Percentiles rank a stretch among this genome's conserved stretches.
Conservation (phyloP, 1,139 yeast genomes). For the Pichiaceae sp. region DNA sequence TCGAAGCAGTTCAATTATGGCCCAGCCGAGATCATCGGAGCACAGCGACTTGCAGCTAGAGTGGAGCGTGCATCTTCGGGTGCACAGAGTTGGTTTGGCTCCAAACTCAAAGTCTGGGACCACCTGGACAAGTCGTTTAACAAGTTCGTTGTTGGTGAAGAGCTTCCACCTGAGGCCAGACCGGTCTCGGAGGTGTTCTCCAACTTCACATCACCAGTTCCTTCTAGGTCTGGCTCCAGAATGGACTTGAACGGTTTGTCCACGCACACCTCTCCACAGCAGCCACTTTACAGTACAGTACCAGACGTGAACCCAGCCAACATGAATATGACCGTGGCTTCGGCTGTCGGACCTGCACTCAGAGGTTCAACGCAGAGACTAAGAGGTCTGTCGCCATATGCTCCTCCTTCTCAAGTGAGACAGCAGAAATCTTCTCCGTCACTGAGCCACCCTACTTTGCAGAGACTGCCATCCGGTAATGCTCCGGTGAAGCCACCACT, state of each 20-base stretch:
- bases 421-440: too few relatives aligned
- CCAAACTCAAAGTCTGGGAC: constrained; percentile 62
- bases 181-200: constrained; percentile 58
- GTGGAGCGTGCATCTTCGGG: constrained; percentile 31
- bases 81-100: constrained; percentile 27
- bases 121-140: constrained; percentile 70
- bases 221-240: constrained; percentile 46
- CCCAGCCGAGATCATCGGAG: constrained; percentile 29
- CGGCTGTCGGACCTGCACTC: too few relatives aligned
- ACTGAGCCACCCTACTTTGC: too few relatives aligned
- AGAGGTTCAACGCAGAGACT: too few relatives aligned
- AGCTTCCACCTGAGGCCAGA: constrained; percentile 24
- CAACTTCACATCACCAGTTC: constrained; percentile 54
- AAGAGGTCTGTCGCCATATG: too few relatives aligned
- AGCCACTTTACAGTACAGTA: too few relatives aligned
- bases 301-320: too few relatives aligned
- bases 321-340: too few relatives aligned
- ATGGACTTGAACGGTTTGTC: constrained; percentile 27
- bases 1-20: constrained; percentile 34
- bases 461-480: too few relatives aligned
- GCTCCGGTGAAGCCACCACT: too few relatives aligned
- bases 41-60: constrained; percentile 35
- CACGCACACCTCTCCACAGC: neutral
- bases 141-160: constrained; percentile 90
- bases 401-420: too few relatives aligned